Evolutionary conservation across 306 rosid species (phyloP), one percentile per base, ranked within the genome.

Genomic region (Trifolium fragiferum): DNA sequence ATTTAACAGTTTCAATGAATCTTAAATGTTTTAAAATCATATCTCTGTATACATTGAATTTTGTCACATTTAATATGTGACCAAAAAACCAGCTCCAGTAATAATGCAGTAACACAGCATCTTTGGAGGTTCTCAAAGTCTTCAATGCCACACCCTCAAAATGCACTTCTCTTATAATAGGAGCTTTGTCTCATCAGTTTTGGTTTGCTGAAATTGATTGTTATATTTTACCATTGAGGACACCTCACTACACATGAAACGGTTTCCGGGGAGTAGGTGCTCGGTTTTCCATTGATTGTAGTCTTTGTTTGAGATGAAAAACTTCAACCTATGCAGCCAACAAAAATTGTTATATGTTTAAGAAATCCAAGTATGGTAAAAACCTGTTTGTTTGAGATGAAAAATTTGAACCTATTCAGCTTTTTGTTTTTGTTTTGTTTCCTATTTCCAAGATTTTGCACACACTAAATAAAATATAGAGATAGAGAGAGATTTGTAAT

Each of bases 221-320:
- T 0, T 54, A 50, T 37, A 49, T 37, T 65, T 30, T 55, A 40
- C 40, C 53, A 32, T 68, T 49, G 23, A 51, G 41, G 69, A 50
- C 46, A 77, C 66, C 47, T 66, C 68, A 68, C 61, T 73, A 47
- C 10, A 80, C 84, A 32, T 80, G 87, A 82, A 87, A 90, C 13
- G 96, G 97, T 80, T 94, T 94, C 86, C 97, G 83, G 0, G 93
- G 97, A 5, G 99, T 92, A 8, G 96, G 90, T 50, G 96, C 87
- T 79, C 96, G 82, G 51, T 86, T 94, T 84, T 94, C 99, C 89
- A 92, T 86, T 10, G 99, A 88, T 63, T 92, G 99, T 78, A 94
- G 75, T 76, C 97, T 86, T 81, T 94, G 99, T 67, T 94, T 90
- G 73, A 94, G 96, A 81, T 94, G 99, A 74, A 94, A 92, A 55